Base-by-base conservation (phyloP, 352 stramenopile genomes). In the Blastocystis sp. region DNA sequence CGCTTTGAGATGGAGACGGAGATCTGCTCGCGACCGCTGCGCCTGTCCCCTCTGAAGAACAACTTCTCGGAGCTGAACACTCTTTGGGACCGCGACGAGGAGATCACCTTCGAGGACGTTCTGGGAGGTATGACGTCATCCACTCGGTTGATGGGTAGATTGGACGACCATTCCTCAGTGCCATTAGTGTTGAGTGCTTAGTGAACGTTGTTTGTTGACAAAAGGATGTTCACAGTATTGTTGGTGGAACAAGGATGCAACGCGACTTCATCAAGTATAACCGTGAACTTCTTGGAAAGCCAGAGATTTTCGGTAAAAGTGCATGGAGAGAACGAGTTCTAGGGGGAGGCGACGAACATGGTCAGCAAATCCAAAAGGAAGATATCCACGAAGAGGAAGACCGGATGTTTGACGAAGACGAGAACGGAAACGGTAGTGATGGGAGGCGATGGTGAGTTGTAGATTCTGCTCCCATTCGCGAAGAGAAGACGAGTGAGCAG, bases 41-140 rank as follows among this genome's bases (percentile, higher is more conserved):
- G 75, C 48, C 46, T 85, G 32, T 51, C 63, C n/a, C 57, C 57
- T 38, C 36, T 85, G 44, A 72, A 72, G 29, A 85, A 85, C 29
- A 51, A 40, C 46, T 85, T 59, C 40, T 85, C 48, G 16, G 75
- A 85, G 51, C 27, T 85, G 75, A 85, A 85, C 42, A 85, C 75
- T 40, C 49, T 85, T 9, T 85, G 57, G 63, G 75, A 76, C 24
- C 57, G 75, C 59, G 75, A 85, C 54, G 75, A 85, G 29, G 75
- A 85, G 38, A 72, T 85, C 32, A 85, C 75, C 18, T 85, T 85
- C 40, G 63, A 85, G 44, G 75, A 85, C 32, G 51, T 75, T 21
- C 40, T 85, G 16, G 75, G 75, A 85, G 75, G 75, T 85, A 61
- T 21, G 16, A 9, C 1, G 8, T 65, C 21, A 1, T 32, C 0